A percentile compares a stretch with the other conserved stretches of the same genome.
Evolutionary conservation across 2,329 filamentous ascomycete species (phyloP).

Genomic region (Phialocephala sp.): DNA sequence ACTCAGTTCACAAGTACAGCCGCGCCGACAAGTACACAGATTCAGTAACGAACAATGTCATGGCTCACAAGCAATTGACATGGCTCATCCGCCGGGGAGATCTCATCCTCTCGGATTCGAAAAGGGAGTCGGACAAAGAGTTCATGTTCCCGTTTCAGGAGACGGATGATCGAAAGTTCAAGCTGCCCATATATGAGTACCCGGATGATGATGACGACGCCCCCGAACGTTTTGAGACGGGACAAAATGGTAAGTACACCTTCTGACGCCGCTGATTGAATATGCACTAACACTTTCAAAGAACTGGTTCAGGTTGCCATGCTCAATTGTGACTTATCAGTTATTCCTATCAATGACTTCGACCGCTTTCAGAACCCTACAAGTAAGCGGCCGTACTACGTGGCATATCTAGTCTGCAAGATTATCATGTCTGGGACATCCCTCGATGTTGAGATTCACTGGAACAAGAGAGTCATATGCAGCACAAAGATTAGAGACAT

Average conservation of each 20-base stretch:
- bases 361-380: conserved; percentile 11
- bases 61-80: conserved; percentile 21
- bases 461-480: conserved; percentile 6
- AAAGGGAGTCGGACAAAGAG: conserved; percentile 10
- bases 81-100: conserved; percentile 22
- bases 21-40: conserved; percentile 9
- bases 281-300: neutral
- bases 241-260: conserved; percentile 10
- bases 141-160: conserved; percentile 12
- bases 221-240: neutral
- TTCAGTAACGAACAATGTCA: conserved; percentile 9
- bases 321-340: conserved; percentile 12
- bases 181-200: conserved; percentile 20
- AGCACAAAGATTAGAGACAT: conserved; percentile 8
- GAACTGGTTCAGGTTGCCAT: conserved; percentile 10
- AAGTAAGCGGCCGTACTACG: conserved; percentile 11
- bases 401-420: conserved; percentile 18
- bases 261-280: neutral
- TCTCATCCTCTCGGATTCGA: conserved; percentile 20
- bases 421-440: conserved; percentile 9
- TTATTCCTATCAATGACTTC: conserved; percentile 11
- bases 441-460: conserved; percentile 13
- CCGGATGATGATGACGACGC: conserved; percentile 16
- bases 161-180: conserved; percentile 17
- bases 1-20: conserved; percentile 9